These are phyloP conservation scores for Eleusine coracana DNA, from an alignment of 176 grass and related monocot genomes.

Conservation along the genomic window DNA sequence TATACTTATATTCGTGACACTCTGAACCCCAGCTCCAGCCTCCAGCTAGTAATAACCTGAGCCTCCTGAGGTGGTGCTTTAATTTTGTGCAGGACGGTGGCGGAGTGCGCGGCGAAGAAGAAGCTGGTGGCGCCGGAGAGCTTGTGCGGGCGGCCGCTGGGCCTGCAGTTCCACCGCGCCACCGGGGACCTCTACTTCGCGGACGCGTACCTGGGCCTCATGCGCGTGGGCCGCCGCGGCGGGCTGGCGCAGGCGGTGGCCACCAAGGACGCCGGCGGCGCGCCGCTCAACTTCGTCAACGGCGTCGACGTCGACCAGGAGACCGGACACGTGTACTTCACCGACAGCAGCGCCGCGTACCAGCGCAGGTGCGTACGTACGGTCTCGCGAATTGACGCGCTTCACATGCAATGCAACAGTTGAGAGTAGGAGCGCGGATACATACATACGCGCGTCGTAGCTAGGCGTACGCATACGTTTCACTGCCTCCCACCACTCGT, in stretches of 20 bases:
- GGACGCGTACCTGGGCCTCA: slow-evolving; percentile 82
- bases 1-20: too few relatives aligned
- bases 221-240: slow-evolving; percentile 61
- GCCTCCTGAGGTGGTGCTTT: too few relatives aligned
- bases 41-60: too few relatives aligned
- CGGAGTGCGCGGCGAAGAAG: slow-evolving; percentile 46
- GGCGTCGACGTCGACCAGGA: slow-evolving; percentile 85
- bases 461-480: too few relatives aligned
- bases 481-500: too few relatives aligned
- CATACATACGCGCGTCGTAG: too few relatives aligned
- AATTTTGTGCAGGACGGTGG: slow-evolving; percentile 47
- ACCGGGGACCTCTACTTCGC: slow-evolving; percentile 81
- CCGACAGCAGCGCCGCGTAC: slow-evolving; percentile 69
- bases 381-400: background rate
- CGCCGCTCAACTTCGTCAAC: slow-evolving; percentile 75
- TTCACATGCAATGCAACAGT: background rate
- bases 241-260: slow-evolving; percentile 57
- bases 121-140: slow-evolving; percentile 55
- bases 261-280: slow-evolving; percentile 53
- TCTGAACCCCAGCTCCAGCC: too few relatives aligned
- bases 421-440: too few relatives aligned
- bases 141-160: slow-evolving; percentile 76
- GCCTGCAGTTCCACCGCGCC: slow-evolving; percentile 72
- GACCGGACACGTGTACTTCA: slow-evolving; percentile 87
- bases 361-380: slow-evolving; percentile 52